phyloP scores from a whole-genome alignment of 495 filamentous ascomycete species.

The Aspergillus carlsbadensis region DNA sequence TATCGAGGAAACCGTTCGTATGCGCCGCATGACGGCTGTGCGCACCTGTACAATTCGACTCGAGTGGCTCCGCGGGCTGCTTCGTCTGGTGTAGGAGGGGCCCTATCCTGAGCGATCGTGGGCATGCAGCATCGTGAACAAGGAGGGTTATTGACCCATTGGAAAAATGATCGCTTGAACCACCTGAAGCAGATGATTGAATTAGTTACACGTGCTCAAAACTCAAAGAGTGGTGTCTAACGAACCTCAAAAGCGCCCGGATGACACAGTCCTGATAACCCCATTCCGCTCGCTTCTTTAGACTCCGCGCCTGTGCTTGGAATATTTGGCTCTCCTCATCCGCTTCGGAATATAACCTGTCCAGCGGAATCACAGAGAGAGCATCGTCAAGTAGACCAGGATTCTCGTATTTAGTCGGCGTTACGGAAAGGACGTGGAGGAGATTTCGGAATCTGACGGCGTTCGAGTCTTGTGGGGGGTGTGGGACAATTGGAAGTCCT shows the following conservation, averaged over 20 bases:
- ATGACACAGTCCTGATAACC: conserved; percentile 98
- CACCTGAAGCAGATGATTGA: conserved; percentile 54
- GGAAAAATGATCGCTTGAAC: conserved; percentile 94
- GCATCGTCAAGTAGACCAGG: conserved; percentile 95
- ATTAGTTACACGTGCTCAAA: conserved; percentile 5
- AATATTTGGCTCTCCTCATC: conserved; percentile 89
- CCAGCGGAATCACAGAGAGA: conserved; percentile 79
- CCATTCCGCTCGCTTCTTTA: conserved; percentile 87
- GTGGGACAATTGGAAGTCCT: conserved; percentile 78
- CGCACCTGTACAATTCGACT: conserved; percentile 89
- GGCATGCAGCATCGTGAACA: conserved; percentile 78
- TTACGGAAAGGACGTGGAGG: conserved; percentile 75
- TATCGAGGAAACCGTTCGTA: conserved; percentile 93
- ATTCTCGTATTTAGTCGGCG: conserved; percentile 93
- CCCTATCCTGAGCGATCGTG: conserved; percentile 79
- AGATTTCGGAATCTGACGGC: conserved; percentile 84
- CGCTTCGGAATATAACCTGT: conserved; percentile 88
- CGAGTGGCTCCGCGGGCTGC: conserved; percentile 78
- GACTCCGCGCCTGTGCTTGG: conserved; percentile 79
- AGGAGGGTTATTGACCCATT: conserved; percentile 92
- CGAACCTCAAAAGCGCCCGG: conserved; percentile 74
- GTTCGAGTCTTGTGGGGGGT: conserved; percentile 68
- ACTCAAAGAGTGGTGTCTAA: conserved; percentile 8
- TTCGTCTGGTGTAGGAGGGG: conserved; percentile 83
- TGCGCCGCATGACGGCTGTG: conserved; percentile 62